A percentile compares a stretch with the other conserved stretches of the same genome.
These are phyloP conservation scores for Corchorus olitorius DNA, from an alignment of 345 rosid species.

Conservation along the genomic window DNA sequence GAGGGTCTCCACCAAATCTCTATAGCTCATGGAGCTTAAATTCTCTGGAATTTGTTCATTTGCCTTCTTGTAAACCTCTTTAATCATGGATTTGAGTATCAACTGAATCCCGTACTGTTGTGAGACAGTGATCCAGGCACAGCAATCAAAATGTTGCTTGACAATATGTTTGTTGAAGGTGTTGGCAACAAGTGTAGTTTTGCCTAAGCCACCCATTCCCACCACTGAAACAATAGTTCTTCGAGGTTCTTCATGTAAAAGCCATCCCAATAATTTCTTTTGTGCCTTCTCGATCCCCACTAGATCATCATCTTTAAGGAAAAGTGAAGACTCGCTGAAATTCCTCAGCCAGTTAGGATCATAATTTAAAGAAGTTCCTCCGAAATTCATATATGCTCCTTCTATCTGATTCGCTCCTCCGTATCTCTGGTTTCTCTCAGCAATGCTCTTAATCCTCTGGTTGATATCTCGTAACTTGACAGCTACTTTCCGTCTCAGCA, in stretches of 20 bases:
- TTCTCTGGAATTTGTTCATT: constrained; percentile 27
- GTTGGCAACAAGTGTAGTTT: constrained; percentile 41
- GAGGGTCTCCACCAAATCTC: constrained; percentile 33
- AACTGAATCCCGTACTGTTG: constrained; percentile 37
- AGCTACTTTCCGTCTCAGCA: too few relatives aligned
- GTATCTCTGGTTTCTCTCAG: constrained; percentile 35
- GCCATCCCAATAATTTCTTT: constrained; percentile 26
- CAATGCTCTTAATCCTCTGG: constrained; percentile 23
- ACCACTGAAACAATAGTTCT: constrained; percentile 29
- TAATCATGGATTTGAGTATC: constrained; percentile 40
- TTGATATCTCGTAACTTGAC: constrained; percentile 10
- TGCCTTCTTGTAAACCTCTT: constrained; percentile 32
- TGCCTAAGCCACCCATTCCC: constrained; percentile 49
- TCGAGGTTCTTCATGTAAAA: constrained; percentile 28
- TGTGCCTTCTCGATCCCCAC: constrained; percentile 41
- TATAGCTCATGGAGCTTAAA: constrained; percentile 30
- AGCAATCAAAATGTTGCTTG: constrained; percentile 34
- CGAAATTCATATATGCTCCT: not conserved
- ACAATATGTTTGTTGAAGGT: constrained; percentile 28
- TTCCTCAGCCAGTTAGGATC: constrained; percentile 15
- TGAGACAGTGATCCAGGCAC: constrained; percentile 44
- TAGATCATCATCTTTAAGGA: constrained; percentile 39
- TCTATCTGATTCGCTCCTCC: not conserved
- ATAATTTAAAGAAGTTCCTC: not conserved
- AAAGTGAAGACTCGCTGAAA: constrained; percentile 34